phyloP scores from a whole-genome alignment of 2,329 filamentous ascomycete species.

The Curvularia lunata region DNA sequence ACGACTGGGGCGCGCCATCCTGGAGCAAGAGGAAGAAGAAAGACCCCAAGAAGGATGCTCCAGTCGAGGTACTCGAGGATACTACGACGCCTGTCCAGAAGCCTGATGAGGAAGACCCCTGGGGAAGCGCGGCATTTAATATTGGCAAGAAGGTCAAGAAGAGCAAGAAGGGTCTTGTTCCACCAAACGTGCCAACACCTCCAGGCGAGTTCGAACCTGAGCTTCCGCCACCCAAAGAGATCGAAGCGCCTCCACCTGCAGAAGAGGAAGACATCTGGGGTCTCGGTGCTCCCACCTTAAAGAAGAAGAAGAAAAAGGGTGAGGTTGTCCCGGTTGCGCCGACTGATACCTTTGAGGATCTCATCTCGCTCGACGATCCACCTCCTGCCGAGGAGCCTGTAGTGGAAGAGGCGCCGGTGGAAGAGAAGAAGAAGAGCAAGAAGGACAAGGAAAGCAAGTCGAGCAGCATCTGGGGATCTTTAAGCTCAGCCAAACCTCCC shows the following conservation, averaged over 20 bases:
- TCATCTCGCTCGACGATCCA: constrained; percentile 43
- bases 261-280: constrained; percentile 47
- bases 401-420: constrained; percentile 19
- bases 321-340: constrained; percentile 21
- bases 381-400: constrained; percentile 20
- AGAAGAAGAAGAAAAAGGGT: constrained; percentile 48
- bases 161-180: constrained; percentile 59
- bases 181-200: constrained; percentile 56
- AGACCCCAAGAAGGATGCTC: constrained; percentile 48
- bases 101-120: constrained; percentile 52
- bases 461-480: constrained; percentile 30
- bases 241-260: constrained; percentile 50
- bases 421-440: constrained; percentile 39
- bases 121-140: constrained; percentile 47
- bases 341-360: constrained; percentile 42
- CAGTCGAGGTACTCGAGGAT: constrained; percentile 50
- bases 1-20: constrained; percentile 64
- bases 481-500: constrained; percentile 28
- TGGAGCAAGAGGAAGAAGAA: constrained; percentile 58
- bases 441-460: constrained; percentile 34
- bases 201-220: constrained; percentile 51
- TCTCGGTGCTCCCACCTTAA: constrained; percentile 28
- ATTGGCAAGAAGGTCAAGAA: constrained; percentile 63
- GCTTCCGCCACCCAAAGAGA: constrained; percentile 59
- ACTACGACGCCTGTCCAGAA: constrained; percentile 51